phyloP scores from a whole-genome alignment of 495 filamentous ascomycete species.

The Podospora anserina region DNA sequence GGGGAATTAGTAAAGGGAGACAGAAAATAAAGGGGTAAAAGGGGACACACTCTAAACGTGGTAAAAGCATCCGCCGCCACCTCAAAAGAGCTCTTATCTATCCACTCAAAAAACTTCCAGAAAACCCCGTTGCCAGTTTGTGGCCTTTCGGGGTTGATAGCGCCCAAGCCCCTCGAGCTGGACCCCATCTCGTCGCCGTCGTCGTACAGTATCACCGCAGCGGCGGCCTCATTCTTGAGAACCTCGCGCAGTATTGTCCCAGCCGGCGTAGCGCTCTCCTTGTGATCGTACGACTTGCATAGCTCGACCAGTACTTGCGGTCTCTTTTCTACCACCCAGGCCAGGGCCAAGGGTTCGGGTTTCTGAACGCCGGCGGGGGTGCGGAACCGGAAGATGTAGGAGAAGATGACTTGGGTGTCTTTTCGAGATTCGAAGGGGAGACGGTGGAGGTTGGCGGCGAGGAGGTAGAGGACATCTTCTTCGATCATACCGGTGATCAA shows the following conservation, averaged over 20 bases:
- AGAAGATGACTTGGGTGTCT: conserved; percentile 86
- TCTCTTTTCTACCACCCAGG: conserved; percentile 76
- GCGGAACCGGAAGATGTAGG: conserved; percentile 80
- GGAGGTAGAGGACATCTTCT: conserved; percentile 80
- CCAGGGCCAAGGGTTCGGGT: conserved; percentile 74
- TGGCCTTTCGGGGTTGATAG: conserved; percentile 61
- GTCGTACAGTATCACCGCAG: conserved; percentile 87
- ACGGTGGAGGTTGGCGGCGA: conserved; percentile 72
- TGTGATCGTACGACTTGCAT: conserved; percentile 83
- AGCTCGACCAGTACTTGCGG: conserved; percentile 85
- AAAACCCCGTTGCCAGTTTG: conserved; percentile 80
- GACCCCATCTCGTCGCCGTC: conserved; percentile 63
- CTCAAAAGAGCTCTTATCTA: conserved; percentile 91
- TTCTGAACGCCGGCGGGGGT: conserved; percentile 54
- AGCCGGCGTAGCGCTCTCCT: conserved; percentile 89
- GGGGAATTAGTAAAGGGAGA: conserved; percentile 7
- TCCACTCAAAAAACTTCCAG: conserved; percentile 98
- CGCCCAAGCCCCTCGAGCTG: conserved; percentile 54
- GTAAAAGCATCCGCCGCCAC: conserved; percentile 96
- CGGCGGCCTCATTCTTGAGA: conserved; percentile 83
- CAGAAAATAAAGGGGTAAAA: not conserved
- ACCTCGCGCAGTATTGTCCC: conserved; percentile 89
- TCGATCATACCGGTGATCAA: conserved; percentile 76
- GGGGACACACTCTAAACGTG: conserved; percentile 75
- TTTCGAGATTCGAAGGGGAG: conserved; percentile 93